phyloP scores from a whole-genome alignment of 73 alveolate genomes.

The Uronychia binucleata region DNA sequence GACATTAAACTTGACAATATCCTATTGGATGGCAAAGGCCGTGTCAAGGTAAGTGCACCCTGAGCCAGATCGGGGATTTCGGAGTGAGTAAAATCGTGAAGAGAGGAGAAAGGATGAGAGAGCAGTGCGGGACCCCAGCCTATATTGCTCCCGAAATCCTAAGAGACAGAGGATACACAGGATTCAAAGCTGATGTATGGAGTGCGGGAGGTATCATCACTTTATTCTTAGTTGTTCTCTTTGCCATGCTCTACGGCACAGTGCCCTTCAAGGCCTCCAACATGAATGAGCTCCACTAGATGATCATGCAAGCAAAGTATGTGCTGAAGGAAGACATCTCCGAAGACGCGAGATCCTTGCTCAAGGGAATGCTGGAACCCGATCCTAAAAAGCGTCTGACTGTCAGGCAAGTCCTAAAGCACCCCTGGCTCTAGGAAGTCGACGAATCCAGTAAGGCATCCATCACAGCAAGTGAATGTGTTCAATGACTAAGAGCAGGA shows the following conservation, averaged over 20 bases:
- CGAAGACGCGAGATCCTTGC: conserved; percentile 64
- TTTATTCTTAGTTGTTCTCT: conserved; percentile 89
- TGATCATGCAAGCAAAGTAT: conserved; percentile 65
- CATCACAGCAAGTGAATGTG: conserved; percentile 15
- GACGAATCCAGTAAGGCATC: conserved; percentile 10
- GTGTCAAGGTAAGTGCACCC: too few relatives aligned
- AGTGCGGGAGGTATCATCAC: too few relatives aligned
- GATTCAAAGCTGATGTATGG: conserved; percentile 85
- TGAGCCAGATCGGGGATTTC: conserved; percentile 90
- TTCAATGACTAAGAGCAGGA: conserved; percentile 62
- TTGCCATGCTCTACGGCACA: conserved; percentile 88
- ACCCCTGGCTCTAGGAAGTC: conserved; percentile 77
- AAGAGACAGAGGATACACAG: conserved; percentile 78
- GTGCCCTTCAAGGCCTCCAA: conserved; percentile 89
- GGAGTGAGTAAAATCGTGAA: conserved; percentile 86
- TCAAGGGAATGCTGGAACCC: conserved; percentile 70
- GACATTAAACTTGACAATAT: conserved; percentile 91
- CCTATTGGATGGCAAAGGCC: conserved; percentile 68
- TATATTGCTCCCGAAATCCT: conserved; percentile 91
- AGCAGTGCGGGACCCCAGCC: conserved; percentile 68
- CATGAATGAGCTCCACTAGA: conserved; percentile 74
- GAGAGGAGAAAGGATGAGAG: conserved; percentile 54
- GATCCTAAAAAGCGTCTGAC: conserved; percentile 82
- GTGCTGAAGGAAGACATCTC: conserved; percentile 76
- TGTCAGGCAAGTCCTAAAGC: conserved; percentile 71